A percentile compares a stretch with the other conserved stretches of the same genome.
phyloP scores from a whole-genome alignment of 805 yeast species.

The Sugiyamaella chiloensis region DNA sequence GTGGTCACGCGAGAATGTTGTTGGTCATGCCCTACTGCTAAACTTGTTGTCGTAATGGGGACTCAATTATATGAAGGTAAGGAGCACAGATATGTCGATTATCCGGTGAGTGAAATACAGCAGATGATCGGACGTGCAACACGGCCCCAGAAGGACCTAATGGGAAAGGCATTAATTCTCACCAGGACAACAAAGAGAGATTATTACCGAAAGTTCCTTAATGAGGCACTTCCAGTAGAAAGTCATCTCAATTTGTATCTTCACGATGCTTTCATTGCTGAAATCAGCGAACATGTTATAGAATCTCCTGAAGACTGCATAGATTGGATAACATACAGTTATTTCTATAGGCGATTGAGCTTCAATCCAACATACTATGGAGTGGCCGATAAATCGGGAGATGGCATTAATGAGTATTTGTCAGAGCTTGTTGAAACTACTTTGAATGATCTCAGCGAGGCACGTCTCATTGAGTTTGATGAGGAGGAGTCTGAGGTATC shows the following conservation, averaged over 20 bases:
- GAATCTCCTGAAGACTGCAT: conserved; percentile 76
- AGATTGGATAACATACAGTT: conserved; percentile 85
- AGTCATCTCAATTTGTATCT: conserved; percentile 59
- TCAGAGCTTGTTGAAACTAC: conserved; percentile 80
- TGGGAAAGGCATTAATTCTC: conserved; percentile 49
- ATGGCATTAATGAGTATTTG: conserved; percentile 74
- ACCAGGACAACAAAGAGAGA: conserved; percentile 54
- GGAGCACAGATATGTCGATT: conserved; percentile 68
- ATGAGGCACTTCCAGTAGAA: conserved; percentile 79
- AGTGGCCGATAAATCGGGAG: conserved; percentile 56
- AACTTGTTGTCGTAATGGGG: conserved; percentile 60
- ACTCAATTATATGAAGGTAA: conserved; percentile 70
- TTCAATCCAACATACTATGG: conserved; percentile 89
- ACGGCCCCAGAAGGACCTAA: background rate
- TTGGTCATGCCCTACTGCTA: conserved; percentile 47
- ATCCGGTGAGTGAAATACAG: conserved; percentile 52
- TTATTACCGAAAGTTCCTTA: conserved; percentile 69
- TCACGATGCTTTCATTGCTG: conserved; percentile 69
- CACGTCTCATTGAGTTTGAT: conserved; percentile 60
- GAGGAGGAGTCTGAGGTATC: conserved; percentile 40
- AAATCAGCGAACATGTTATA: conserved; percentile 64
- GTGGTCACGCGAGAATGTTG: conserved; percentile 61
- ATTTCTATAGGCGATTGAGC: conserved; percentile 75
- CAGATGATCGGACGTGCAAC: conserved; percentile 31
- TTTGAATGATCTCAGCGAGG: conserved; percentile 54